These are phyloP conservation scores for Candida palmyrensis DNA, from an alignment of 805 yeast species.

Conservation along the genomic window DNA sequence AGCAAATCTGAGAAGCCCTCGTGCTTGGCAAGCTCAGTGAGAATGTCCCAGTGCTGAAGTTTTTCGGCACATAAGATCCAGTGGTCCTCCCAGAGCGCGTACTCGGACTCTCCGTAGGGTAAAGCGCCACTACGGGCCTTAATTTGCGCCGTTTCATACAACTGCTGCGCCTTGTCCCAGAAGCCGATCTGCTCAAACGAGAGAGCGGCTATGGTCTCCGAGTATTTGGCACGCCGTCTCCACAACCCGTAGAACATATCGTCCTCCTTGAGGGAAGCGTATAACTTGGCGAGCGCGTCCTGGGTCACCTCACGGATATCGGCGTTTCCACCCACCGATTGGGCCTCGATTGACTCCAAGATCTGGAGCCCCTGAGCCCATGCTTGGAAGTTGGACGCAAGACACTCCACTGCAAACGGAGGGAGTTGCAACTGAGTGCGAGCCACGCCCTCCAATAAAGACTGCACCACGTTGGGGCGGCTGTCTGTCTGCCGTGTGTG, in stretches of 20 bases:
- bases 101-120: slow-evolving; percentile 94
- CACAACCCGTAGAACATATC: slow-evolving; percentile 97
- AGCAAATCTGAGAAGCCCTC: slow-evolving; percentile 95
- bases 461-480: slow-evolving; percentile 82
- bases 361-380: slow-evolving; percentile 87
- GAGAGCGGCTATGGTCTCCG: slow-evolving; percentile 87
- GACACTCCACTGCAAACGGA: slow-evolving; percentile 85
- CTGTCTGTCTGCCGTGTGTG: slow-evolving; percentile 86
- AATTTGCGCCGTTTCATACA: slow-evolving; percentile 94
- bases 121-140: slow-evolving; percentile 92
- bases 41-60: slow-evolving; percentile 95
- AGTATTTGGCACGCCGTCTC: slow-evolving; percentile 93
- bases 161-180: slow-evolving; percentile 90
- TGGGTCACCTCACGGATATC: slow-evolving; percentile 79
- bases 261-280: slow-evolving; percentile 83
- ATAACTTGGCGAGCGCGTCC: slow-evolving; percentile 87
- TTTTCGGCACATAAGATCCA: slow-evolving; percentile 98
- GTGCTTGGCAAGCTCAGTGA: slow-evolving; percentile 94
- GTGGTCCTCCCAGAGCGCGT: slow-evolving; percentile 96
- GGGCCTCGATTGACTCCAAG: slow-evolving; percentile 63
- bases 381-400: slow-evolving; percentile 81
- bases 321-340: slow-evolving; percentile 59
- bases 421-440: slow-evolving; percentile 77
- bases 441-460: slow-evolving; percentile 79
- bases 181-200: slow-evolving; percentile 93